Evolutionary conservation across 495 filamentous ascomycete species (phyloP).

Genomic region (Trichoderma gamsii): DNA sequence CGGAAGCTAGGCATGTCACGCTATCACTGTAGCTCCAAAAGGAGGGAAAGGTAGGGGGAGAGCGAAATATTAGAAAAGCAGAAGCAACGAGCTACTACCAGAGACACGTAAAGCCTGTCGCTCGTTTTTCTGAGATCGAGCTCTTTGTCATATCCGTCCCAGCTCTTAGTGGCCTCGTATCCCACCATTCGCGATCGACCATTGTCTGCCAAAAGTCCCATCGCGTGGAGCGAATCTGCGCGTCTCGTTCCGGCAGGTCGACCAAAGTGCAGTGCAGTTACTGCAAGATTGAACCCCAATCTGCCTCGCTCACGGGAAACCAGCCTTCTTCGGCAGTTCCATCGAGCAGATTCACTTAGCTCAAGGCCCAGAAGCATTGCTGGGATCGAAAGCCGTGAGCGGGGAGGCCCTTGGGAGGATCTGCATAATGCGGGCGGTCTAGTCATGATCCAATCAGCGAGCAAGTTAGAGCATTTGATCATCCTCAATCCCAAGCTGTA

Average conservation of each 20-base stretch:
- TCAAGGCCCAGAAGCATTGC: neutral
- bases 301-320: neutral
- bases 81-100: too few relatives aligned
- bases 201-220: neutral
- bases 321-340: neutral
- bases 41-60: too few relatives aligned
- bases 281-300: neutral
- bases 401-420: neutral
- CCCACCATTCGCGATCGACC: neutral
- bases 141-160: neutral
- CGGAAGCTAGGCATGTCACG: too few relatives aligned
- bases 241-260: slow-evolving; percentile 4
- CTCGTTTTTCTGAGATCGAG: too few relatives aligned
- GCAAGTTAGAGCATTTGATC: neutral
- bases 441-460: neutral
- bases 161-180: neutral
- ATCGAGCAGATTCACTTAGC: neutral
- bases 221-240: neutral
- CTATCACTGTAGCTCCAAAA: too few relatives aligned
- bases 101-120: too few relatives aligned
- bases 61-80: too few relatives aligned
- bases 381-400: neutral
- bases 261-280: neutral
- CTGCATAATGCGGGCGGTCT: neutral
- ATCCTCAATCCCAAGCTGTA: neutral